Evolutionary conservation across 2,329 filamentous ascomycete genomes (phyloP).

Genomic region (Drechslera avenae): DNA sequence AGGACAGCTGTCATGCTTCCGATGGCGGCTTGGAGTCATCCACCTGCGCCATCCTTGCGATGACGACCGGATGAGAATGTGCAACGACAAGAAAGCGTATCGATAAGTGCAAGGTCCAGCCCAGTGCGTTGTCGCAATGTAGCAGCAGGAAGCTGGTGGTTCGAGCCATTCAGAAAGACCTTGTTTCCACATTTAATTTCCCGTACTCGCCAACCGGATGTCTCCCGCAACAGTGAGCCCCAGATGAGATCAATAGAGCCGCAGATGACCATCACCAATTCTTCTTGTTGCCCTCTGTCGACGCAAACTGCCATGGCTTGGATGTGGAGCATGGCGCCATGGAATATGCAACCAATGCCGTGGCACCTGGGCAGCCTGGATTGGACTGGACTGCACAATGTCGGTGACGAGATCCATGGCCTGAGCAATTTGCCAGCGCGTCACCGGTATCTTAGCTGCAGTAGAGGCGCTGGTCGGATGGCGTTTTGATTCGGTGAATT

Average conservation of each 20-base stretch:
- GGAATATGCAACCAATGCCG: slow-evolving; percentile 13
- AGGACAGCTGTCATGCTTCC: slow-evolving; percentile 2
- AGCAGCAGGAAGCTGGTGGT: slow-evolving; percentile 15
- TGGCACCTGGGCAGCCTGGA: slow-evolving; percentile 5
- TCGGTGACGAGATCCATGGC: slow-evolving; percentile 4
- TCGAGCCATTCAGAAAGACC: slow-evolving; percentile 24
- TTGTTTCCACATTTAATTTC: slow-evolving; percentile 39
- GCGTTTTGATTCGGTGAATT: background rate
- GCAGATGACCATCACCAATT: slow-evolving; percentile 27
- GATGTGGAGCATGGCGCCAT: slow-evolving; percentile 16
- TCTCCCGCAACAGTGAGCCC: slow-evolving; percentile 17
- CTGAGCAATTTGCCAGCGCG: slow-evolving; percentile 3
- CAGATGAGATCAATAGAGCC: slow-evolving; percentile 33
- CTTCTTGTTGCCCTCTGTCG: slow-evolving; percentile 7
- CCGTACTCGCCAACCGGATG: slow-evolving; percentile 28
- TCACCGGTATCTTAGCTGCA: background rate
- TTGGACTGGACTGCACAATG: background rate
- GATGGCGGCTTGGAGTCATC: background rate
- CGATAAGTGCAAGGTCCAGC: slow-evolving; percentile 21
- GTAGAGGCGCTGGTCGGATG: background rate
- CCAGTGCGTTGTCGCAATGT: slow-evolving; percentile 22
- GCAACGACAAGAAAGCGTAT: slow-evolving; percentile 21
- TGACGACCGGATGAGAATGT: slow-evolving; percentile 6
- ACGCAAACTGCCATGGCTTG: slow-evolving; percentile 15
- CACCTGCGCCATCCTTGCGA: slow-evolving; percentile 1